These are phyloP conservation scores for Wallacemonas sp. DNA, from an alignment of 208 protist genomes.

Conservation along the genomic window DNA sequence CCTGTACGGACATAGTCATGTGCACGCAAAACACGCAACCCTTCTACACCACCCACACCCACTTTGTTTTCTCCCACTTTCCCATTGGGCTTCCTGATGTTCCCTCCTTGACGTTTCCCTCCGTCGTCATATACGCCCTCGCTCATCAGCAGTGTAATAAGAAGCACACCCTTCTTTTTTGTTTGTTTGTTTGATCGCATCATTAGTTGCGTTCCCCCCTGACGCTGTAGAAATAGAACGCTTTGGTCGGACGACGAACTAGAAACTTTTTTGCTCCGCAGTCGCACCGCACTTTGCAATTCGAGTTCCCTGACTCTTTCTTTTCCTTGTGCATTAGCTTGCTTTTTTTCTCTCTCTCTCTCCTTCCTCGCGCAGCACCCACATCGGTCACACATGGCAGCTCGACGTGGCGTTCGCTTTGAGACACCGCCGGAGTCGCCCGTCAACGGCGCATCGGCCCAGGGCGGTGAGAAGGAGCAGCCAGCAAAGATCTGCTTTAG, in stretches of 20 bases:
- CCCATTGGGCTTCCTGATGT: too few relatives aligned
- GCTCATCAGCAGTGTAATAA: not conserved
- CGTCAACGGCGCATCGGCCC: slow-evolving; percentile 1
- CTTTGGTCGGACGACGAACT: too few relatives aligned
- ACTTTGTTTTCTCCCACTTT: too few relatives aligned
- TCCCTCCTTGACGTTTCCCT: not conserved
- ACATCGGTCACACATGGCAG: not conserved
- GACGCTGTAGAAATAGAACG: too few relatives aligned
- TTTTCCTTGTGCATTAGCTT: slow-evolving; percentile 7
- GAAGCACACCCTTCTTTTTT: not conserved
- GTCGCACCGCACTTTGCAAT: too few relatives aligned
- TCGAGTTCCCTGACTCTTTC: too few relatives aligned
- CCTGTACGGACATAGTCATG: too few relatives aligned
- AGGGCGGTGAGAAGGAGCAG: slow-evolving; percentile 30
- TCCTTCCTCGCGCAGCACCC: not conserved
- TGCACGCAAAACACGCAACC: too few relatives aligned
- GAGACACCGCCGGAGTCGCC: slow-evolving; percentile 12
- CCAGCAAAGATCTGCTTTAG: slow-evolving; percentile 87
- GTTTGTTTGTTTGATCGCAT: slow-evolving; percentile 23
- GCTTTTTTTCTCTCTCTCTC: slow-evolving; percentile 16
- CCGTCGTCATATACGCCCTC: not conserved
- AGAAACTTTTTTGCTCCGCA: too few relatives aligned
- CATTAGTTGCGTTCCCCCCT: too few relatives aligned
- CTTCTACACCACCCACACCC: too few relatives aligned
- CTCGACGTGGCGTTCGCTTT: slow-evolving; percentile 12